phyloP scores from a whole-genome alignment of 225 moss, liverwort and hornwort species.

The Sphagnum tenellum region DNA sequence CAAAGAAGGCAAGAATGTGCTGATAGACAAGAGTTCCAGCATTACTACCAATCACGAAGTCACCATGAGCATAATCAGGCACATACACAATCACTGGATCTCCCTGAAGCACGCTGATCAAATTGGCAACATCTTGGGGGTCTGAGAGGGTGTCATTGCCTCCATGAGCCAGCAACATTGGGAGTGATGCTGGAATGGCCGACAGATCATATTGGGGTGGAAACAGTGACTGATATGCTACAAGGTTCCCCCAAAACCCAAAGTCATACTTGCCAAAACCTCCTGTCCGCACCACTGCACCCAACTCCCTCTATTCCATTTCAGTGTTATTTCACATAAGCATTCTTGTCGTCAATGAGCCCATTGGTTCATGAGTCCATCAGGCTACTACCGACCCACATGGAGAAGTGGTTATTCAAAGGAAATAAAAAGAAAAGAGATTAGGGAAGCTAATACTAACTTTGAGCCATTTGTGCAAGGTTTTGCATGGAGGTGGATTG shows the following conservation, averaged over 20 bases:
- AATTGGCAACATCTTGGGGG: constrained; percentile 14
- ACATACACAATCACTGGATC: constrained; percentile 23
- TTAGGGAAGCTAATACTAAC: constrained; percentile 14
- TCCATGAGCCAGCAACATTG: constrained; percentile 36
- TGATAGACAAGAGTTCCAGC: constrained; percentile 26
- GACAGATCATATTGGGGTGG: constrained; percentile 42
- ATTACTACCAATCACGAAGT: constrained; percentile 34
- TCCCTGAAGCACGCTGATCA: constrained; percentile 12
- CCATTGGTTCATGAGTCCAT: too few relatives aligned
- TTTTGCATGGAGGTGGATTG: constrained; percentile 49
- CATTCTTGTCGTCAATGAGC: too few relatives aligned
- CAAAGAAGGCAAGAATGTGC: constrained; percentile 18
- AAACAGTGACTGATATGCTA: constrained; percentile 12
- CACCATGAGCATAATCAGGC: constrained; percentile 34
- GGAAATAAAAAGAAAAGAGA: too few relatives aligned
- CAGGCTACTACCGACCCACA: too few relatives aligned
- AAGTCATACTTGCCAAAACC: constrained; percentile 43
- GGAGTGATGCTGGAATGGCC: constrained; percentile 20
- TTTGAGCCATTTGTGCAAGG: constrained; percentile 52
- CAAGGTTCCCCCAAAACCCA: constrained; percentile 40
- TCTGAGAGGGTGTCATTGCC: constrained; percentile 49
- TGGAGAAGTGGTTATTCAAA: too few relatives aligned
- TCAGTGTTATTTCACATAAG: too few relatives aligned
- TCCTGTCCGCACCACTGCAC: constrained; percentile 40
- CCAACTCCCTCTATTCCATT: not conserved